These are phyloP conservation scores for Solanum hybrid DNA, from an alignment of 305 asterid genomes.

Conservation along the genomic window DNA sequence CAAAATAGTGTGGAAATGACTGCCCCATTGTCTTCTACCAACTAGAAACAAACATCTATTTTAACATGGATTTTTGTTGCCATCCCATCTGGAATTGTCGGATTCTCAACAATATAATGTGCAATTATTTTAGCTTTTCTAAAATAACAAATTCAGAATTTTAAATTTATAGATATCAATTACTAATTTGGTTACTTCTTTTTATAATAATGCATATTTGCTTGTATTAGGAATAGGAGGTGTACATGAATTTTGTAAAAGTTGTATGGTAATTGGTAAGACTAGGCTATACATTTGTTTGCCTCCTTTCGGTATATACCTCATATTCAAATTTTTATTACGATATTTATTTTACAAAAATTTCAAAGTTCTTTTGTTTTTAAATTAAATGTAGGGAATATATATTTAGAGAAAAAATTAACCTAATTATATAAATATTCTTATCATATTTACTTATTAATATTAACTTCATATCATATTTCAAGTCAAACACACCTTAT, in stretches of 20 bases:
- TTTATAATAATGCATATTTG: not conserved
- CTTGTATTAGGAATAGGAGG: not conserved
- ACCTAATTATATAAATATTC: not conserved
- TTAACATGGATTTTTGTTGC: conserved; percentile 2
- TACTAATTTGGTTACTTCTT: not conserved
- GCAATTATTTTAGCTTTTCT: not conserved
- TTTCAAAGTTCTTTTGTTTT: not conserved
- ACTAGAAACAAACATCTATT: conserved; percentile 8
- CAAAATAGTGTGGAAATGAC: not conserved
- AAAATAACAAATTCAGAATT: not conserved
- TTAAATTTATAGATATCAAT: not conserved
- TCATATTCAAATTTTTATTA: not conserved
- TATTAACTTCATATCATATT: not conserved
- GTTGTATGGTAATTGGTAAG: not conserved
- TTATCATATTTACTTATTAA: no score
- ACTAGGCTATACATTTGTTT: not conserved
- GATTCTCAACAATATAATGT: not conserved
- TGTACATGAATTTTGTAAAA: not conserved
- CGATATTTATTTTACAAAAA: not conserved
- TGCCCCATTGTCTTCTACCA: conserved; percentile 1
- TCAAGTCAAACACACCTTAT: no score
- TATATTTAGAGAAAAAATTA: not conserved
- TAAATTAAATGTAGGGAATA: not conserved
- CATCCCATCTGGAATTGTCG: conserved; percentile 5
- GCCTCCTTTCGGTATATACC: not conserved